Base-by-base conservation (phyloP, 2,329 filamentous ascomycete genomes). In the Davidsoniella neocaledoniae region DNA sequence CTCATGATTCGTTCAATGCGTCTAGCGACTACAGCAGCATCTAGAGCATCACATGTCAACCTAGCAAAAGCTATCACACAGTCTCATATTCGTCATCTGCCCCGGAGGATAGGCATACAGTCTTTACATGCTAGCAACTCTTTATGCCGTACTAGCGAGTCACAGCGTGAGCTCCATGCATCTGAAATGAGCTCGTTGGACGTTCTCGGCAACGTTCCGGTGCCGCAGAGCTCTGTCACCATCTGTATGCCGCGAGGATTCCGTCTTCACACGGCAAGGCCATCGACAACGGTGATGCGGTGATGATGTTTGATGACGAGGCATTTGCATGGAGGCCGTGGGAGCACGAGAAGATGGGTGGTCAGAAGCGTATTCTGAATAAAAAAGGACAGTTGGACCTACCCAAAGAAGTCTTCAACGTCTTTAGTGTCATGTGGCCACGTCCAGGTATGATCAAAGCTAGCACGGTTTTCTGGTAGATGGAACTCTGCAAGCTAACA, bases 281-380 rank as follows among this genome's bases (percentile, higher is more conserved):
- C 48, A 77, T 94, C 26, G 66, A 68, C 1, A 77, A 76, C 43
- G 81, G 81, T 0, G 72, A 77, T 47, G 90, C 86, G 0, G 74
- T 87, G 23, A 62, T 98, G 54, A 71, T 98, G 4, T 74, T 95
- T 1, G 81, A 79, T 39, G 90, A 90, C 5, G 87, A 96, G 64
- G 87, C 82, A 1, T 96, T 95, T 62, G 67, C 71, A 46, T 98
- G 91, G 91, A 70, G 76, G 60, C 91, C 91, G 4, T 95, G 90
- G 86, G 65, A 74, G 53, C 43, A 53, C n/a, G 17, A 40, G 19
- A 42, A 26, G 29, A 48, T 48, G 26, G 43, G 16, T 57, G 59
- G 64, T 47, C 61, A 59, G 46, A 65, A 60, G 64, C 66, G 60
- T 57, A 65, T 94, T 58, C 61, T 82, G 50, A 94, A 94, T 63